Percentiles rank a stretch among this genome's conserved stretches.
Conservation (phyloP, 345 rosid species). For the Carallia pectinifolia region DNA sequence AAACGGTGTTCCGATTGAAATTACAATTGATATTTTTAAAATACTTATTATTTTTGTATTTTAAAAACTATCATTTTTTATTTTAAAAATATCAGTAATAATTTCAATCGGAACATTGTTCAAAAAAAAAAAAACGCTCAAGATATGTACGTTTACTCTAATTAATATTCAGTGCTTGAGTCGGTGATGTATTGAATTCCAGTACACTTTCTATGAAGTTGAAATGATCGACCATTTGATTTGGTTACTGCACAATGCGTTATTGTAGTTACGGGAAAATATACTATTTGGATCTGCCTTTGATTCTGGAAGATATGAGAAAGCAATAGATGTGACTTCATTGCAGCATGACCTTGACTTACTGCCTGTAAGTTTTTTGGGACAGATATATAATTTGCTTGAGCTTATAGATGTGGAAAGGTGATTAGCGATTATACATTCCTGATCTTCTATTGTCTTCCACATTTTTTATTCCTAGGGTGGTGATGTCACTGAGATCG, state of each 20-base stretch:
- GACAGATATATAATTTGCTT: constrained; percentile 4
- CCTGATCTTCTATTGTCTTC: constrained; percentile 21
- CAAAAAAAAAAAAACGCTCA: no score
- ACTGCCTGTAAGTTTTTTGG: constrained; percentile 67
- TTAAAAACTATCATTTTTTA: no score
- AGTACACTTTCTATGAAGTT: constrained; percentile 4
- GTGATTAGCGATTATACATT: constrained; percentile 1
- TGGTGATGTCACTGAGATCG: constrained; percentile 99
- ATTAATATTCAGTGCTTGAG: neutral
- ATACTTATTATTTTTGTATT: no score
- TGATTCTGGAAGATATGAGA: constrained; percentile 70
- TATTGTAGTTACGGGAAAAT: constrained; percentile 79
- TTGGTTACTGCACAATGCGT: constrained; percentile 14
- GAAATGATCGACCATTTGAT: neutral
- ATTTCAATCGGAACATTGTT: no score
- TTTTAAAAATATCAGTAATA: no score
- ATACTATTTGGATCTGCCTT: constrained; percentile 88
- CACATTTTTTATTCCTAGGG: constrained; percentile 57
- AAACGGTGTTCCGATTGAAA: no score
- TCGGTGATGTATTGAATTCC: constrained; percentile 1
- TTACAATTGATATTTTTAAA: no score
- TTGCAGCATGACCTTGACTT: constrained; percentile 91
- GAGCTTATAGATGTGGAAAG: constrained; percentile 15
- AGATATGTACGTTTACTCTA: no score
- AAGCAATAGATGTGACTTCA: constrained; percentile 85